These are phyloP conservation scores for Fusarium sp. DNA, from an alignment of 2,329 filamentous ascomycete genomes.

Conservation along the genomic window DNA sequence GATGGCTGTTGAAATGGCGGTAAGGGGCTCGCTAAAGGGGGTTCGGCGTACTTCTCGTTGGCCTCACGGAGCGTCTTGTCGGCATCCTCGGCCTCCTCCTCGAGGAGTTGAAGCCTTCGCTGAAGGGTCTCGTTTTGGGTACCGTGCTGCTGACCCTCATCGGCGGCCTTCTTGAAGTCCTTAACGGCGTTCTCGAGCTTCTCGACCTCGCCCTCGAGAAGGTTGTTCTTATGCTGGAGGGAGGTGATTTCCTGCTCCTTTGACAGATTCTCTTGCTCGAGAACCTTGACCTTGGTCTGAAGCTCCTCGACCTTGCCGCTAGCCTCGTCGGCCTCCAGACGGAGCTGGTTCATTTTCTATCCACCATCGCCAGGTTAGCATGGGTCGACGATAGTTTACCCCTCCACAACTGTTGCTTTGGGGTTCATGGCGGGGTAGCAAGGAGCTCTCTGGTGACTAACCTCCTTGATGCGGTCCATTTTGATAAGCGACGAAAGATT, in stretches of 20 bases:
- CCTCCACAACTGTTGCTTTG: slow-evolving; percentile 45
- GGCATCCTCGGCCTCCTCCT: slow-evolving; percentile 97
- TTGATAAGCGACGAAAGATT: slow-evolving; percentile 44
- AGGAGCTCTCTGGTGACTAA: slow-evolving; percentile 59
- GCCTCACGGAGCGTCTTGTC: slow-evolving; percentile 97
- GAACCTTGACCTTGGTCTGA: slow-evolving; percentile 83
- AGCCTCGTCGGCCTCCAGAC: slow-evolving; percentile 91
- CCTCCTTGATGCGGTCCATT: slow-evolving; percentile 94
- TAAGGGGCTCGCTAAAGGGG: slow-evolving; percentile 32
- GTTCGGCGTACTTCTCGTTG: slow-evolving; percentile 89
- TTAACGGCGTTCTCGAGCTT: slow-evolving; percentile 87
- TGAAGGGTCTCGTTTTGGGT: slow-evolving; percentile 92
- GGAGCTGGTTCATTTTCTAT: slow-evolving; percentile 95
- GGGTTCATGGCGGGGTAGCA: slow-evolving; percentile 47
- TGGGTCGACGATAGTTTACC: slow-evolving; percentile 42
- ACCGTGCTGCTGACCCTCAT: slow-evolving; percentile 83
- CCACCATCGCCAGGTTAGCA: slow-evolving; percentile 40
- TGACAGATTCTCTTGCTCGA: slow-evolving; percentile 93
- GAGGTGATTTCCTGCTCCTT: slow-evolving; percentile 99
- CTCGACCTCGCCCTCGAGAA: slow-evolving; percentile 91
- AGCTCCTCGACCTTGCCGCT: slow-evolving; percentile 86
- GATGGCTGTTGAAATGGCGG: slow-evolving; percentile 38
- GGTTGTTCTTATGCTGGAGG: slow-evolving; percentile 91
- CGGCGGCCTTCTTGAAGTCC: slow-evolving; percentile 87
- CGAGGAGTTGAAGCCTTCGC: slow-evolving; percentile 92